Evolutionary conservation across 768 basidiomycete genomes (phyloP), one percentile per base, ranked within the genome.

Genomic region (Suillus americanus): DNA sequence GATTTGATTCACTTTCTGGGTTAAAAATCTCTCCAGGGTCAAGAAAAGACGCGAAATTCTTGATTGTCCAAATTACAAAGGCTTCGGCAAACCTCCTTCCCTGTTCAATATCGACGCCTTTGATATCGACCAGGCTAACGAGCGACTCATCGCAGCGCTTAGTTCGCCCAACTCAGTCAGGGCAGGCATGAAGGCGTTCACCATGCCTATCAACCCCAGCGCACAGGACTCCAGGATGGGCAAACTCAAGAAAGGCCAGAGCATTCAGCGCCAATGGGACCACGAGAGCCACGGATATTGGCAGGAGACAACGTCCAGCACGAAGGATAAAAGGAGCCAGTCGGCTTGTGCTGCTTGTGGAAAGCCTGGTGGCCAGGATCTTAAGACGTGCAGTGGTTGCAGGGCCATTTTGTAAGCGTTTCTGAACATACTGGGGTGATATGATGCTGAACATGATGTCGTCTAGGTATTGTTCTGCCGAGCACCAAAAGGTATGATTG

Each of bases 41-140:
- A 63, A 71, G 40, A 75, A 71, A 65, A 76, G 73, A 38, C 70
- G 69, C 7, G 71, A 75, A 64, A 71, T 78, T 23, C 66, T 78
- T 41, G 63, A 70, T 20, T 60, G 63, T 18, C 72, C 73, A 4
- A 75, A 75, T 63, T 77, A 77, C 65, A 69, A 67, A n/a, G 66
- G 51, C 23, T 77, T 67, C 66, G 71, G 56, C 66, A 71, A 51
- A 72, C 74, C 60, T 64, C 74, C 38, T 69, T 59, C 70, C 12
- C 62, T 71, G 35, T 68, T 75, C 62, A 64, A 75, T 37, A 63
- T 70, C 20, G 66, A 67, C 14, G 35, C 23, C 13, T 77, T 75
- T 64, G 75, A 74, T 62, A 56, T 70, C 20, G 51, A 61, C 7
- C 72, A 65, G 33, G 73, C 75, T 6, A 64, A 62, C 55, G 68